These are phyloP conservation scores for Ananas comosus DNA, from an alignment of 176 grass and related monocot species.

Conservation along the genomic window DNA sequence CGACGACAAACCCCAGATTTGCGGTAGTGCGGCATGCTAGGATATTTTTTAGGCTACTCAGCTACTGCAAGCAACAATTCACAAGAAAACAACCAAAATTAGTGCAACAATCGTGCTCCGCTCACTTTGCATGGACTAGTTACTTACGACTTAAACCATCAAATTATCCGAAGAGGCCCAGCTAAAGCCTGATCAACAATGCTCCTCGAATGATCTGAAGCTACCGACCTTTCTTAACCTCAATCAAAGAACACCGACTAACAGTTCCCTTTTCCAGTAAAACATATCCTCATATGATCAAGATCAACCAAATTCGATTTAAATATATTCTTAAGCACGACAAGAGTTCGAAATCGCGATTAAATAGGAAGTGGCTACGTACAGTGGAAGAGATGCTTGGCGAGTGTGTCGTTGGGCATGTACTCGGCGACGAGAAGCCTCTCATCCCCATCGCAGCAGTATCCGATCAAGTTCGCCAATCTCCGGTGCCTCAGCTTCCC, in stretches of 20 bases:
- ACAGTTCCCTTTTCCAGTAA: not conserved
- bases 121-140: not conserved
- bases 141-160: not conserved
- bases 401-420: conserved; percentile 98
- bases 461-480: conserved; percentile 92
- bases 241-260: not conserved
- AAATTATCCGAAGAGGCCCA: not conserved
- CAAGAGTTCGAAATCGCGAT: conserved; percentile 3
- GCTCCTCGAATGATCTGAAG: not conserved
- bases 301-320: not conserved
- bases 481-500: conserved; percentile 70
- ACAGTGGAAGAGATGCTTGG: conserved; percentile 99
- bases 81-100: not conserved
- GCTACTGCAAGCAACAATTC: too few species aligned
- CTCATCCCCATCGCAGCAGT: conserved; percentile 96
- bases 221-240: not conserved
- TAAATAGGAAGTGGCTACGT: not conserved
- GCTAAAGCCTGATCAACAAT: not conserved
- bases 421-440: conserved; percentile 92
- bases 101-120: not conserved
- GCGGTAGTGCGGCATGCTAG: too few species aligned
- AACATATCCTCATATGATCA: not conserved
- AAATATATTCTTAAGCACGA: not conserved
- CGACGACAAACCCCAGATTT: too few species aligned
- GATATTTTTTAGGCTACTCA: too few species aligned